A percentile compares a stretch with the other conserved stretches of the same genome.
Evolutionary conservation across 441 rosid species (phyloP).

Genomic region (Gossypium aridum): DNA sequence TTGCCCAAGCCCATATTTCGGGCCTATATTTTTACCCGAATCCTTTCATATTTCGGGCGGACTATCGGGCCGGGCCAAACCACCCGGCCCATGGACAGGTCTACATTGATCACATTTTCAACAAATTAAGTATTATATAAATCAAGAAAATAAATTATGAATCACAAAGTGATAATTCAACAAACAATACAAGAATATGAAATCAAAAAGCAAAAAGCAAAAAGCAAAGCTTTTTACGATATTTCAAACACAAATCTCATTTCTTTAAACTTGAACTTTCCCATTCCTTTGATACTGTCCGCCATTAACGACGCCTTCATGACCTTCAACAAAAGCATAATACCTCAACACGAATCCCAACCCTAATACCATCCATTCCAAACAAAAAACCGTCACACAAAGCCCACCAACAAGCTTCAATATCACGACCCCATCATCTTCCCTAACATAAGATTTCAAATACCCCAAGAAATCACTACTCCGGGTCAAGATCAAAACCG

Average conservation of each 20-base stretch:
- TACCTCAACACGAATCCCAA: slow-evolving; percentile 80
- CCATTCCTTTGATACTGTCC: slow-evolving; percentile 27
- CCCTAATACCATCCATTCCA: slow-evolving; percentile 75
- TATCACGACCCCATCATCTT: slow-evolving; percentile 61
- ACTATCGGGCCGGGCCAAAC: no score
- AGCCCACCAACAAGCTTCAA: slow-evolving; percentile 71
- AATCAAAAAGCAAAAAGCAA: not conserved
- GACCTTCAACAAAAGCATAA: slow-evolving; percentile 49
- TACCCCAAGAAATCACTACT: slow-evolving; percentile 49
- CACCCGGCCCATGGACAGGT: no score
- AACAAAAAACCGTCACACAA: slow-evolving; percentile 57
- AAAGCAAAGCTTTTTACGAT: not conserved
- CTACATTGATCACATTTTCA: not conserved
- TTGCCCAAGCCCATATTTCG: no score
- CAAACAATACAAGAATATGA: not conserved
- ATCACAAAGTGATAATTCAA: not conserved
- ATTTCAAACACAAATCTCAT: not conserved
- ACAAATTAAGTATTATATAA: not conserved
- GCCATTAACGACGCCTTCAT: slow-evolving; percentile 8
- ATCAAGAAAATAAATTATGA: not conserved
- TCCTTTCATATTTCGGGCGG: no score
- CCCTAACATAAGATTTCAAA: slow-evolving; percentile 60
- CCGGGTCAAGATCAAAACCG: slow-evolving; percentile 65
- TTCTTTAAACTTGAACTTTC: slow-evolving; percentile 34
- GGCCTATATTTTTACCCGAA: no score